Conservation (phyloP, 352 stramenopile genomes). For the Saprolegnia parasitica region DNA sequence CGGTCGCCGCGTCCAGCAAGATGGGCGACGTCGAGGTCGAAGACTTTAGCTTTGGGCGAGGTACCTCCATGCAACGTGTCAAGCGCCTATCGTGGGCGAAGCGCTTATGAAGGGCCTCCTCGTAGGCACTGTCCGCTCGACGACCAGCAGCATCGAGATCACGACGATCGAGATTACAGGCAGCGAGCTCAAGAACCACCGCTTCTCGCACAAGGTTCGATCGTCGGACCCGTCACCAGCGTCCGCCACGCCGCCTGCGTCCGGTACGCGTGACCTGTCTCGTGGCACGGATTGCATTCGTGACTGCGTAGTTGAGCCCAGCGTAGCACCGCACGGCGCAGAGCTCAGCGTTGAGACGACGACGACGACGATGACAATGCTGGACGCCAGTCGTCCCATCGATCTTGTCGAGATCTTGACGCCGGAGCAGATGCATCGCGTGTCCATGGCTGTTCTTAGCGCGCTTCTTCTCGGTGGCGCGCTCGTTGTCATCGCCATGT, state of each 20-base stretch:
- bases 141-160: background rate
- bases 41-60: background rate
- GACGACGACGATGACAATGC: background rate
- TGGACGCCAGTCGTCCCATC: too few relatives aligned
- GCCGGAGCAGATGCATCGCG: constrained; percentile 4
- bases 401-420: background rate
- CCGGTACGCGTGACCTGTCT: too few relatives aligned
- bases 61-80: background rate
- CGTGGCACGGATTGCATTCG: too few relatives aligned
- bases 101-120: too few relatives aligned
- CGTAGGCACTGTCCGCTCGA: background rate
- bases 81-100: background rate
- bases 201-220: background rate
- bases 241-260: too few relatives aligned
- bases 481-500: background rate
- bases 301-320: too few relatives aligned
- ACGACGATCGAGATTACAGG: background rate
- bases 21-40: constrained; percentile 2
- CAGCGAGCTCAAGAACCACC: background rate
- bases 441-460: constrained; percentile 4
- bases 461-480: background rate
- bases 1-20: background rate
- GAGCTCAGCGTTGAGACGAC: background rate
- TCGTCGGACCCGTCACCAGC: background rate
- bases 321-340: too few relatives aligned